phyloP scores from a whole-genome alignment of 2,329 filamentous ascomycete genomes.

The Camillea tinctor region DNA sequence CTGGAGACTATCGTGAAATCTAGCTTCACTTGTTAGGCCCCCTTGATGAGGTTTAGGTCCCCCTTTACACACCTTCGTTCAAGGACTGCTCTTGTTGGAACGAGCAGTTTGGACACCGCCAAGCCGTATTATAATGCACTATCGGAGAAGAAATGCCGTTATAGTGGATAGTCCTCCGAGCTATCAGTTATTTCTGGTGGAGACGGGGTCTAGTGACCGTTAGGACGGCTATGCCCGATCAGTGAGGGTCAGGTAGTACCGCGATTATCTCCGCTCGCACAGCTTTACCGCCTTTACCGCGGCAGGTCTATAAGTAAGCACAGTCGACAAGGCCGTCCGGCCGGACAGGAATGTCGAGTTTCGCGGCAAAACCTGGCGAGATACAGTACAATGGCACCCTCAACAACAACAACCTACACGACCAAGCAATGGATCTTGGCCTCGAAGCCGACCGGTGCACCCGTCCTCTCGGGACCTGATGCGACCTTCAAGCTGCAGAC shows the following conservation, averaged over 20 bases:
- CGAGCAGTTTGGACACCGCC: background rate
- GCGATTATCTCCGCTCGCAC: background rate
- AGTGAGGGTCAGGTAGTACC: background rate
- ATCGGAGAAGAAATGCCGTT: background rate
- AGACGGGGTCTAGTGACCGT: background rate
- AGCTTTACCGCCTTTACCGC: background rate
- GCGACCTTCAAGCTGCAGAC: conserved; percentile 30
- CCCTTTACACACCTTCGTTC: background rate
- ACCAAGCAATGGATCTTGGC: conserved; percentile 32
- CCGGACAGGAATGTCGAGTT: background rate
- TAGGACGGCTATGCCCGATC: background rate
- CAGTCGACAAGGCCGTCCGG: background rate
- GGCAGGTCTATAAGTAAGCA: background rate
- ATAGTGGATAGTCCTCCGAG: background rate
- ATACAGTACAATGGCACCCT: conserved; percentile 7
- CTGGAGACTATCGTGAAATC: too few relatives aligned
- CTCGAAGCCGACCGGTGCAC: conserved; percentile 24
- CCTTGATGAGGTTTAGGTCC: too few relatives aligned
- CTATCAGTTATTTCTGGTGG: background rate
- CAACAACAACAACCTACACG: conserved; percentile 9
- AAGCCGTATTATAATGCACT: background rate
- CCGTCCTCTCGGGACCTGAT: conserved; percentile 26
- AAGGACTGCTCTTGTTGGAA: background rate
- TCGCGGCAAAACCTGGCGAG: background rate
- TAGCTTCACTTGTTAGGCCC: background rate